These are phyloP conservation scores for Jacaranda copaia DNA, from an alignment of 257 asterid genomes.

Conservation along the genomic window DNA sequence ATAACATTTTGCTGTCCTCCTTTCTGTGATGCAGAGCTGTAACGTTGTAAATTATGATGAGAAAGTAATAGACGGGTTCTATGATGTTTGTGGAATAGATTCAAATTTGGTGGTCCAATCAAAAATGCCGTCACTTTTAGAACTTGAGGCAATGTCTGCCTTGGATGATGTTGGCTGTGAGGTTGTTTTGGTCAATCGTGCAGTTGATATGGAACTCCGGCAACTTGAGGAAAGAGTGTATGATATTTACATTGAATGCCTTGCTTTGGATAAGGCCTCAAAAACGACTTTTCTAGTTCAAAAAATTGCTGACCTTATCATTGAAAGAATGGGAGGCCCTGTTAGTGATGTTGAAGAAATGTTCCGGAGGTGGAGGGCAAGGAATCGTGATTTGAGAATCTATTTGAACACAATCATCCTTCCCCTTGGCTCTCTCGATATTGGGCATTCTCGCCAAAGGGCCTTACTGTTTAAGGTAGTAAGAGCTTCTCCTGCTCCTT, in stretches of 20 bases:
- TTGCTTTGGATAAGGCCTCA: constrained; percentile 56
- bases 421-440: constrained; percentile 91
- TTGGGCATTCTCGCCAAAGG: constrained; percentile 98
- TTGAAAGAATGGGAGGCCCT: constrained; percentile 92
- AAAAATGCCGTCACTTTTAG: constrained; percentile 78
- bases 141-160: constrained; percentile 71
- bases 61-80: constrained; percentile 91
- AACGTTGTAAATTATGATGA: constrained; percentile 87
- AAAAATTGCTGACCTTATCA: constrained; percentile 84
- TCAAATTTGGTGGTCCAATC: constrained; percentile 65
- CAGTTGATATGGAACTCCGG: constrained; percentile 68
- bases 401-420: constrained; percentile 61
- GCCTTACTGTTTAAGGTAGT: constrained; percentile 96
- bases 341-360: constrained; percentile 90
- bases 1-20: constrained; percentile 25
- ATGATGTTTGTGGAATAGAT: constrained; percentile 82
- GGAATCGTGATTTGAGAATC: constrained; percentile 70
- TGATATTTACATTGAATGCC: constrained; percentile 63
- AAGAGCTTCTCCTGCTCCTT: constrained; percentile 34
- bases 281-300: constrained; percentile 66
- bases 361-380: constrained; percentile 77
- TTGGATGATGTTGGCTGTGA: constrained; percentile 69
- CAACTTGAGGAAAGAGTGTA: constrained; percentile 85
- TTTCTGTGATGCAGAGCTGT: constrained; percentile 72
- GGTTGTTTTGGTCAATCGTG: constrained; percentile 82